Evolutionary conservation across 768 basidiomycete species (phyloP), one percentile per base, ranked within the genome.

Genomic region (Podaxis pistillaris): DNA sequence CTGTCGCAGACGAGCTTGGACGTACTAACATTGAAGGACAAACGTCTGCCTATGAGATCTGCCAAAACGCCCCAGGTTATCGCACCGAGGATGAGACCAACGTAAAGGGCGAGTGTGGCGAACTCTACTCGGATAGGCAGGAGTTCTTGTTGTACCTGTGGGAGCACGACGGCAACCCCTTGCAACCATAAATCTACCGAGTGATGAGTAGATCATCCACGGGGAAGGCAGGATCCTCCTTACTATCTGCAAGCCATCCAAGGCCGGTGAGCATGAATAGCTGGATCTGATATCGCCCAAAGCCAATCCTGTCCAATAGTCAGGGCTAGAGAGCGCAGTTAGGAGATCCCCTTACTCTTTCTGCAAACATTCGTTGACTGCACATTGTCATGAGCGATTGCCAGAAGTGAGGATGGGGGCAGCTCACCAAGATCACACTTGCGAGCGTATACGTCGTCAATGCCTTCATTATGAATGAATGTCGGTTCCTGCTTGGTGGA

Each of bases 221-320:
- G 36, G n/a, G 2, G 7, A 6, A 17, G 2, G 51, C 13, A 47
- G 49, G 22, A 30, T 17, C 17, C 22, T 69, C 78, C 33, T 65
- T 46, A 83, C 82, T 81, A 66, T 82, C 82, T 56, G 79, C 80
- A 50, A 79, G 65, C 81, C 82, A 83, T 60, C 82, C 81, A 4
- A 83, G 68, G 58, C 81, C 82, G 56, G 78, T 73, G 15, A 83
- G 70, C 26, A 75, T 19, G 66, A 83, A 82, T 33, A 83, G 74
- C 65, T 83, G 78, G 57, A 73, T 69, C 59, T 83, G 82, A 70
- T 83, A 83, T 46, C 74, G 75, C 13, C 82, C 82, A 46, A 79
- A 83, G 54, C 82, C 81, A 52, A 83, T 80, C 62, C 81, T 82
- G 66, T 52, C 11, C 8, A 26, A 33, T 11, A 56, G 33, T 11